These are phyloP conservation scores for Cercospora zeae-maydis DNA, from an alignment of 2,329 filamentous ascomycete species.

Conservation along the genomic window DNA sequence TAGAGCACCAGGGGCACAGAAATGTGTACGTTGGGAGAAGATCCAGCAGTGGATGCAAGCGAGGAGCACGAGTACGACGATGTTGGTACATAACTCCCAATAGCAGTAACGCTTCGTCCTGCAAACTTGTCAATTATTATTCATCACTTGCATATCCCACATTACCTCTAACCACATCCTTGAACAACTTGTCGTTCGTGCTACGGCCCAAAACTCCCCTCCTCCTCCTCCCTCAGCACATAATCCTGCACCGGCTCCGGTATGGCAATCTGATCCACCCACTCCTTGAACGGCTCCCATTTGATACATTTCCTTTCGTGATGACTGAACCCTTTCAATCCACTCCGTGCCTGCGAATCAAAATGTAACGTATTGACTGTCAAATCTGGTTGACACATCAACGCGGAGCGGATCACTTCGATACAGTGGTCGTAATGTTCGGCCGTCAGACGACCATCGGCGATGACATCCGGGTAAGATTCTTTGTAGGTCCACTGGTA, in stretches of 20 bases:
- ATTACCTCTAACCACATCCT: background rate
- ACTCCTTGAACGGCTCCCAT: constrained; percentile 14
- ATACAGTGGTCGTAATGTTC: constrained; percentile 18
- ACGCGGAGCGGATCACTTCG: constrained; percentile 9
- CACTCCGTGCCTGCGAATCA: constrained; percentile 4
- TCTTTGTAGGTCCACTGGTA: constrained; percentile 15
- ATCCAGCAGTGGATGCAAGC: constrained; percentile 15
- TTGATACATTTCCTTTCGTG: constrained; percentile 12
- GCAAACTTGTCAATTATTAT: background rate
- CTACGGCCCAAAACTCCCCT: constrained; percentile 4
- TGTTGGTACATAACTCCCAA: background rate
- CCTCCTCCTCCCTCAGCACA: background rate
- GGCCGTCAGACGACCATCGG: background rate
- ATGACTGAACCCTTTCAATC: constrained; percentile 6
- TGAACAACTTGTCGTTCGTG: background rate
- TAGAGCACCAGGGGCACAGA: constrained; percentile 6
- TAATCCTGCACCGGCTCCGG: constrained; percentile 7
- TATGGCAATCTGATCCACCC: constrained; percentile 9
- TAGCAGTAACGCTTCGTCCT: background rate
- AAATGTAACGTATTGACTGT: constrained; percentile 14
- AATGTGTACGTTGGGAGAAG: constrained; percentile 17
- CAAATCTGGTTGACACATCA: constrained; percentile 18
- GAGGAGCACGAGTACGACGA: constrained; percentile 6
- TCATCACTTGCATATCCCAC: background rate
- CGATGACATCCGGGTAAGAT: constrained; percentile 12